A percentile compares a stretch with the other conserved stretches of the same genome.
These are phyloP conservation scores for Pseudogymnoascus sp. DNA, from an alignment of 2,329 filamentous ascomycete genomes.

Conservation along the genomic window DNA sequence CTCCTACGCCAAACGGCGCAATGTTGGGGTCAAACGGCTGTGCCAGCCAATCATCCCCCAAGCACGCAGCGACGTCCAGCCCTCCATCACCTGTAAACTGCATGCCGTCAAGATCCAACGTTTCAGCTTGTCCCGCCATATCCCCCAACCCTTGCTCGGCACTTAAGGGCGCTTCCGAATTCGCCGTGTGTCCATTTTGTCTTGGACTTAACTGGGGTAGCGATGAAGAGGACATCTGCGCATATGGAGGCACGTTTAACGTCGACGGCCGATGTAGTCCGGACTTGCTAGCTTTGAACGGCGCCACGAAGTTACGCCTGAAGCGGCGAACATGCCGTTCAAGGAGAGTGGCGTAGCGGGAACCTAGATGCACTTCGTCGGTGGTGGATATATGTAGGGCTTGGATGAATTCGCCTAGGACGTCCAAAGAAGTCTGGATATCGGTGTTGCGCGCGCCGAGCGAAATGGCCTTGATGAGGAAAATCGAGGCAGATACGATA, in stretches of 20 bases:
- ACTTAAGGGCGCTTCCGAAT: not conserved
- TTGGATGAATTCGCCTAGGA: constrained; percentile 10
- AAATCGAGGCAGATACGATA: constrained; percentile 46
- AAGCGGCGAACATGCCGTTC: constrained; percentile 11
- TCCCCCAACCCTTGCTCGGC: not conserved
- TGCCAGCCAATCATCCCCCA: constrained; percentile 8
- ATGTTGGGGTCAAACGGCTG: constrained; percentile 11
- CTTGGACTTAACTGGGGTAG: not conserved
- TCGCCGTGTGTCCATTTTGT: not conserved
- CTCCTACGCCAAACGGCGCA: constrained; percentile 9
- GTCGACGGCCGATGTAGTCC: not conserved
- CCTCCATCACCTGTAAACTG: not conserved
- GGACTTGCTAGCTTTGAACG: not conserved
- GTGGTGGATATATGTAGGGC: constrained; percentile 9
- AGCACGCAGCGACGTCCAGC: not conserved
- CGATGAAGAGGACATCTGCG: not conserved
- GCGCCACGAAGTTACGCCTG: constrained; percentile 4
- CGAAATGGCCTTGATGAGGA: constrained; percentile 24
- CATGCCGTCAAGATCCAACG: not conserved
- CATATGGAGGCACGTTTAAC: not conserved
- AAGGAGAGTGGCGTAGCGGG: constrained; percentile 12
- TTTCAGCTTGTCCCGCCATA: not conserved
- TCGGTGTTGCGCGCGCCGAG: constrained; percentile 11
- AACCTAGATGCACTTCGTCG: constrained; percentile 14
- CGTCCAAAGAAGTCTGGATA: constrained; percentile 9